Conservation (phyloP, 1,139 yeast species). For the Lodderomyces margitis region DNA sequence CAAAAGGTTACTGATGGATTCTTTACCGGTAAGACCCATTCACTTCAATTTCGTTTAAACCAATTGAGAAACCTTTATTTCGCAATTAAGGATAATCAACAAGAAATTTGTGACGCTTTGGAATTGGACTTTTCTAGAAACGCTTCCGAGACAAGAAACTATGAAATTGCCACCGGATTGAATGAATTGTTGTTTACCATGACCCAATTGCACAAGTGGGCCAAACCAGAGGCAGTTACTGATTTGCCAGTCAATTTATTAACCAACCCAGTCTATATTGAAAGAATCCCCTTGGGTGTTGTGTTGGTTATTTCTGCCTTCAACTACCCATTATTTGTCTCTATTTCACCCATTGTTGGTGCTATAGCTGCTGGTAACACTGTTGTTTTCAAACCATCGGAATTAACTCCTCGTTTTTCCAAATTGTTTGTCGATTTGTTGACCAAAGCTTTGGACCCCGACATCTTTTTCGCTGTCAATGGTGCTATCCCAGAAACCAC, state of each 20-base stretch:
- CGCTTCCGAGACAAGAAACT: slow-evolving; percentile 53
- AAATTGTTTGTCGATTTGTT: slow-evolving; percentile 54
- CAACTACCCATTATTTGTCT: slow-evolving; percentile 74
- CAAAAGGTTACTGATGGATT: slow-evolving; percentile 41
- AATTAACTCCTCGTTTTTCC: slow-evolving; percentile 64
- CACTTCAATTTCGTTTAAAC: slow-evolving; percentile 55
- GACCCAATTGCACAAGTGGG: slow-evolving; percentile 59
- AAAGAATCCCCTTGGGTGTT: slow-evolving; percentile 71
- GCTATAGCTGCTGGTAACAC: slow-evolving; percentile 91
- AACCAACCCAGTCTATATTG: slow-evolving; percentile 49
- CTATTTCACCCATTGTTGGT: slow-evolving; percentile 67
- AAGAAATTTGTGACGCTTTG: slow-evolving; percentile 57
- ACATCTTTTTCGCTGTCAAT: slow-evolving; percentile 58
- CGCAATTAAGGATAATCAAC: slow-evolving; percentile 60
- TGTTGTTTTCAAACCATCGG: slow-evolving; percentile 78
- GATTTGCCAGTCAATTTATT: slow-evolving; percentile 46
- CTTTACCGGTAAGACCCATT: slow-evolving; percentile 49
- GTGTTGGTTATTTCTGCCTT: slow-evolving; percentile 79
- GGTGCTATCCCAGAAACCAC: slow-evolving; percentile 76
- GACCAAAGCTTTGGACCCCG: slow-evolving; percentile 51
- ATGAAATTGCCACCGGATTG: slow-evolving; percentile 50
- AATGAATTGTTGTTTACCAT: slow-evolving; percentile 61
- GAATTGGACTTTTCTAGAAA: slow-evolving; percentile 65
- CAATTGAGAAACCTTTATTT: slow-evolving; percentile 69
- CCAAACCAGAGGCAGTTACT: slow-evolving; percentile 48